Evolutionary conservation across 257 asterid species (phyloP).

Genomic region (Capsicum baccatum): DNA sequence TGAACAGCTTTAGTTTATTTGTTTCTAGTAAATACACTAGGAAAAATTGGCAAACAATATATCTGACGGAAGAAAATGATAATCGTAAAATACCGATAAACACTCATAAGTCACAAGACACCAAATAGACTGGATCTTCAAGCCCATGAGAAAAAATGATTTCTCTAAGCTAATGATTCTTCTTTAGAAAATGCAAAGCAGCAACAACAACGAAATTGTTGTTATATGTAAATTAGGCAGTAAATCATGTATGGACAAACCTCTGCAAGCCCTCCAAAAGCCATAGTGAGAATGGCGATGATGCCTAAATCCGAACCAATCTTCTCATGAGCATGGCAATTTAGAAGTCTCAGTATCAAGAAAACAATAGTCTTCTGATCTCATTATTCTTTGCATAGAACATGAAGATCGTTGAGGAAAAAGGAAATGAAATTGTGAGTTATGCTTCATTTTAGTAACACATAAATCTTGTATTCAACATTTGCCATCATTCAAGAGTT

Average conservation of each 20-base stretch:
- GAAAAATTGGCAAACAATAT: background rate
- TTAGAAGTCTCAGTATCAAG: constrained; percentile 42
- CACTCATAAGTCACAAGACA: background rate
- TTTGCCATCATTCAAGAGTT: background rate
- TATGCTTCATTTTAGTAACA: background rate
- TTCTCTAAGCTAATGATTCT: background rate
- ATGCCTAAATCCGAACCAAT: constrained; percentile 40
- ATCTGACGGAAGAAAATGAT: background rate
- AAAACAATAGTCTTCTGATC: constrained; percentile 45
- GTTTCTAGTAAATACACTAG: background rate
- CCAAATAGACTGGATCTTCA: background rate
- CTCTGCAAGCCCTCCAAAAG: constrained; percentile 52
- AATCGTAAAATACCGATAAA: background rate
- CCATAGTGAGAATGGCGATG: constrained; percentile 44
- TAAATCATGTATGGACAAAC: constrained; percentile 31
- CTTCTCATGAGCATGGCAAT: constrained; percentile 38
- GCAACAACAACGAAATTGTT: background rate
- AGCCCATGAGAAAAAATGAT: constrained; percentile 15
- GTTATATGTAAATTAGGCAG: background rate
- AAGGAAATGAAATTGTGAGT: background rate
- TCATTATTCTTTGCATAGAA: constrained; percentile 45
- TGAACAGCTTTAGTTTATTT: background rate
- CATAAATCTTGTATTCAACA: background rate
- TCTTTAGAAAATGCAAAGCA: background rate
- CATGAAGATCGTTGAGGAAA: constrained; percentile 44